phyloP scores from a whole-genome alignment of 1,284 basidiomycete species.

The Omphalotus olearius region DNA sequence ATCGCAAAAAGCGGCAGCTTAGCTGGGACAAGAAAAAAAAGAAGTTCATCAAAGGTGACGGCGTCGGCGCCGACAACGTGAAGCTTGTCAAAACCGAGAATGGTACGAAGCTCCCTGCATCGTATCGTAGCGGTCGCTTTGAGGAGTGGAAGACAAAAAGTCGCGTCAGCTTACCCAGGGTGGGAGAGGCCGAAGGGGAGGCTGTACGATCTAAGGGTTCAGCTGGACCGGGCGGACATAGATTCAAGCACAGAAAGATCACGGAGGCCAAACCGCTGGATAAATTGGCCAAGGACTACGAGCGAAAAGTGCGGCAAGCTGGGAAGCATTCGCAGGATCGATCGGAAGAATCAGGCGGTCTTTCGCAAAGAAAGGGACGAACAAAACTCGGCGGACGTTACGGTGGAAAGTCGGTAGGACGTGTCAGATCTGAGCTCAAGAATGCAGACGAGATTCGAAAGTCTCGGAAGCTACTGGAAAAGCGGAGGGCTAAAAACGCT shows the following conservation, averaged over 20 bases:
- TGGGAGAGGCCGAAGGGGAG: constrained; percentile 75
- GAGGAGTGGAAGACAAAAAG: constrained; percentile 92
- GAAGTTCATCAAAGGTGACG: constrained; percentile 86
- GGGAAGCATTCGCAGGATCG: constrained; percentile 44
- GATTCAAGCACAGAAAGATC: constrained; percentile 66
- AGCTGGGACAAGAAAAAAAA: constrained; percentile 98
- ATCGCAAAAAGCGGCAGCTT: constrained; percentile 64
- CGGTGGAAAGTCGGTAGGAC: constrained; percentile 55
- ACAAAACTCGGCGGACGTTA: constrained; percentile 38
- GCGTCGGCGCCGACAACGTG: constrained; percentile 87
- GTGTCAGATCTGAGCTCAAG: constrained; percentile 78
- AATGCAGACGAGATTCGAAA: constrained; percentile 83
- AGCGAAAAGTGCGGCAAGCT: constrained; percentile 60
- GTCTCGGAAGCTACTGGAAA: constrained; percentile 57
- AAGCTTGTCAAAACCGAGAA: constrained; percentile 94
- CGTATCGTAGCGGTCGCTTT: constrained; percentile 90
- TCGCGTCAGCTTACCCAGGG: constrained; percentile 66
- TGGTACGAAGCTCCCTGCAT: constrained; percentile 89
- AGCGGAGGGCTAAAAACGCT: constrained; percentile 72
- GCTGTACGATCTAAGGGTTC: constrained; percentile 26
- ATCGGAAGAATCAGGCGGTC: constrained; percentile 15
- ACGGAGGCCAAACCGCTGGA: constrained; percentile 67
- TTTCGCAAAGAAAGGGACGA: constrained; percentile 19
- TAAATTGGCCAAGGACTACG: constrained; percentile 63
- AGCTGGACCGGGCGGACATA: constrained; percentile 39